Evolutionary conservation across 2,329 filamentous ascomycete species (phyloP).

Genomic region (Calonectria pseudoturangicola): DNA sequence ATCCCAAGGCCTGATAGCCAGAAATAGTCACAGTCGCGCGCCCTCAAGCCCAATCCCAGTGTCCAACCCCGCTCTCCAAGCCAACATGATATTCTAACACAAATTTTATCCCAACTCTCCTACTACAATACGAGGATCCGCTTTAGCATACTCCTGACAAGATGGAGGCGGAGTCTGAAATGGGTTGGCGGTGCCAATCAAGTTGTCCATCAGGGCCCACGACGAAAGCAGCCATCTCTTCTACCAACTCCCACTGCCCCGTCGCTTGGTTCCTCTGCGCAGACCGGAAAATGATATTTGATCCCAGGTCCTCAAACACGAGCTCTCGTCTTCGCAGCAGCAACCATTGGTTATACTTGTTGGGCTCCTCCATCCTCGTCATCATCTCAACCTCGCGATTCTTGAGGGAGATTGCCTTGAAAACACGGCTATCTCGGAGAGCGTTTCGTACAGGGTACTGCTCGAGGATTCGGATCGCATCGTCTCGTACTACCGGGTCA

Average conservation of each 20-base stretch:
- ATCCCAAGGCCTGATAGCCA: not conserved
- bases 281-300: conserved; percentile 61
- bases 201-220: conserved; percentile 57
- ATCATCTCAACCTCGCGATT: conserved; percentile 61
- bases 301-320: conserved; percentile 62
- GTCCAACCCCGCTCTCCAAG: not conserved
- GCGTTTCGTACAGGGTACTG: conserved; percentile 66
- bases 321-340: conserved; percentile 61
- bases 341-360: conserved; percentile 61
- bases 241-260: conserved; percentile 61
- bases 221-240: conserved; percentile 60
- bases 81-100: not conserved
- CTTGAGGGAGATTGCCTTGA: conserved; percentile 62
- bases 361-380: conserved; percentile 57
- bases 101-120: not conserved
- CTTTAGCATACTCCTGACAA: conserved; percentile 50
- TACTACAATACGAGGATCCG: too few species aligned
- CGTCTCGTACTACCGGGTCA: conserved; percentile 61
- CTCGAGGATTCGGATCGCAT: conserved; percentile 63
- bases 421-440: conserved; percentile 64
- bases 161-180: conserved; percentile 58
- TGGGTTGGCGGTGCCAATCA: conserved; percentile 60
- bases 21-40: not conserved
- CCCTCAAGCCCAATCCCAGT: not conserved
- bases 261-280: conserved; percentile 56